Evolutionary conservation across 2,329 filamentous ascomycete genomes (phyloP).

Genomic region (Neonectria hederae): DNA sequence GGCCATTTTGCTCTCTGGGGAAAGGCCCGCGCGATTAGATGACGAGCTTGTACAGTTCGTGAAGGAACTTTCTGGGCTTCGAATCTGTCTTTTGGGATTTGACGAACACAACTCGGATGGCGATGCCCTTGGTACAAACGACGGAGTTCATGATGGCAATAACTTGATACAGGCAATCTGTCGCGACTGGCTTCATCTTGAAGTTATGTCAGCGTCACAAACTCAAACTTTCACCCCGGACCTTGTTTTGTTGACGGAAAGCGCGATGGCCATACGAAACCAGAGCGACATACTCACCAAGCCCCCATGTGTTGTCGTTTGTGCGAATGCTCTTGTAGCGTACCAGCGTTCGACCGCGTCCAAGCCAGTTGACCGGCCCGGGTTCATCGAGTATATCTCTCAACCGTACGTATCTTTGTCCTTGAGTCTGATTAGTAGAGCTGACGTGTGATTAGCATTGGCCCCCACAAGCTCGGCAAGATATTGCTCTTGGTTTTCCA

Average conservation of each 20-base stretch:
- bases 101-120: background rate
- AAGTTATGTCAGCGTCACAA: slow-evolving; percentile 20
- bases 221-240: slow-evolving; percentile 34
- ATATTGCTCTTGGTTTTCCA: slow-evolving; percentile 42
- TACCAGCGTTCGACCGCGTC: slow-evolving; percentile 37
- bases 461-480: slow-evolving; percentile 51
- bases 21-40: background rate
- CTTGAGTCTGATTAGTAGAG: background rate
- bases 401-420: slow-evolving; percentile 46
- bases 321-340: slow-evolving; percentile 45
- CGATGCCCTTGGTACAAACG: background rate
- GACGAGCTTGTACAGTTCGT: background rate
- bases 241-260: slow-evolving; percentile 40
- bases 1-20: background rate
- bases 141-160: slow-evolving; percentile 7
- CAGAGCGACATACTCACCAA: slow-evolving; percentile 20
- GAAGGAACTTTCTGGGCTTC: background rate
- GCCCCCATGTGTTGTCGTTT: slow-evolving; percentile 46
- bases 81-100: background rate
- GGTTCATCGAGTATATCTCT: slow-evolving; percentile 51
- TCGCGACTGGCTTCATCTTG: slow-evolving; percentile 35
- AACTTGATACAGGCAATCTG: slow-evolving; percentile 31
- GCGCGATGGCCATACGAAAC: slow-evolving; percentile 11
- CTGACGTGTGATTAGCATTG: slow-evolving; percentile 39
- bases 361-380: slow-evolving; percentile 27